phyloP scores from a whole-genome alignment of 371 early-diverging fungal genomes.

The Fennellomyces sp. region DNA sequence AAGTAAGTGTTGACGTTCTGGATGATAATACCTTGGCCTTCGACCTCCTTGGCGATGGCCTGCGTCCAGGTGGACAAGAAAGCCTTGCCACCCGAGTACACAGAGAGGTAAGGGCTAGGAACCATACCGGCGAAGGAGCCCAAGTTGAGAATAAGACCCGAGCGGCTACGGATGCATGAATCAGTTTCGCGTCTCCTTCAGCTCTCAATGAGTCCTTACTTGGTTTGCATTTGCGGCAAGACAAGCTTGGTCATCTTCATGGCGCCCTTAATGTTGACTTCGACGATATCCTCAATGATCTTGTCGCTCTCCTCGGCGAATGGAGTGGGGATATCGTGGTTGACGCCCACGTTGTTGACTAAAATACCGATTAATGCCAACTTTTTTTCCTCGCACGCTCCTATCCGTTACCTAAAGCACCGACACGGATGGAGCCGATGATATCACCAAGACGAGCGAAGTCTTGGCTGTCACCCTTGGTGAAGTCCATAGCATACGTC shows the following conservation, averaged over 20 bases:
- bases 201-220: constrained; percentile 31
- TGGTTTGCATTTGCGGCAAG: constrained; percentile 74
- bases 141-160: constrained; percentile 90
- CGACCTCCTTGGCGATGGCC: constrained; percentile 87
- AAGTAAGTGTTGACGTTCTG: constrained; percentile 93
- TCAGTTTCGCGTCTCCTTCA: neutral
- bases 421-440: constrained; percentile 62
- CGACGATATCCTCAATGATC: constrained; percentile 74
- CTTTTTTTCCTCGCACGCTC: neutral
- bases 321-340: constrained; percentile 85
- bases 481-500: constrained; percentile 84
- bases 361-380: constrained; percentile 1
- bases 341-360: constrained; percentile 95
- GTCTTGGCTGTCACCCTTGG: constrained; percentile 62
- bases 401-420: constrained; percentile 61
- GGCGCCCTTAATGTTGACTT: constrained; percentile 88
- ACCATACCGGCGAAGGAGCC: constrained; percentile 93
- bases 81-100: constrained; percentile 95
- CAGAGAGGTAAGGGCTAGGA: constrained; percentile 87
- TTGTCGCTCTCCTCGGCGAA: constrained; percentile 79
- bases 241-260: constrained; percentile 85
- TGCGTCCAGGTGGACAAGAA: constrained; percentile 92
- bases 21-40: constrained; percentile 75
- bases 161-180: constrained; percentile 45
- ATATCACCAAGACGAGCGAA: constrained; percentile 69